Percentiles rank a stretch among this genome's conserved stretches.
phyloP scores from a whole-genome alignment of 257 asterid species.

The Solanum chiquidenum region DNA sequence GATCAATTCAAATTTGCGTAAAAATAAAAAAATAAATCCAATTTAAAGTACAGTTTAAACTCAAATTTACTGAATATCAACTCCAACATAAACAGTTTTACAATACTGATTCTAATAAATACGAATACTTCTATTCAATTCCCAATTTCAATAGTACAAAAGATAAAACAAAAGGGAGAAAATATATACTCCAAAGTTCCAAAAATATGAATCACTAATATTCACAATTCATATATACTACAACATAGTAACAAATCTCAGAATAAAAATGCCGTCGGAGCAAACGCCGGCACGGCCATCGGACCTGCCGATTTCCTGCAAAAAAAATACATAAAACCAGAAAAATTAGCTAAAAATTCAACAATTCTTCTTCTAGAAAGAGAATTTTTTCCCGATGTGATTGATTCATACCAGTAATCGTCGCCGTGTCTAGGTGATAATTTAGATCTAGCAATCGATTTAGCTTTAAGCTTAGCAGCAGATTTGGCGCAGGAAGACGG shows the following conservation, averaged over 20 bases:
- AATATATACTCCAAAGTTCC: background rate
- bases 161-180: background rate
- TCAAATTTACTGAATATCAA: background rate
- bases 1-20: background rate
- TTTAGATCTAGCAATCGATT: slow-evolving; percentile 8
- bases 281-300: slow-evolving; percentile 27
- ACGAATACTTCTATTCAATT: background rate
- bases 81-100: background rate
- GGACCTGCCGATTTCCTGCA: slow-evolving; percentile 20
- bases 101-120: background rate
- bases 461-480: slow-evolving; percentile 4
- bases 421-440: background rate
- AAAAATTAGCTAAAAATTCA: background rate
- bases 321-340: background rate
- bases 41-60: background rate
- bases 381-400: background rate
- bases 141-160: background rate
- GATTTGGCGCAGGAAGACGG: background rate
- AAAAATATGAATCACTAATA: background rate
- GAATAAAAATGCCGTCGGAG: slow-evolving; percentile 32
- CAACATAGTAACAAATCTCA: background rate
- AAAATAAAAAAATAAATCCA: background rate
- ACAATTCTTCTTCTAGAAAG: background rate
- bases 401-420: slow-evolving; percentile 15
- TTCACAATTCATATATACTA: background rate